Evolutionary conservation across 1,284 basidiomycete species (phyloP).

Genomic region (Blastosporella zonata): DNA sequence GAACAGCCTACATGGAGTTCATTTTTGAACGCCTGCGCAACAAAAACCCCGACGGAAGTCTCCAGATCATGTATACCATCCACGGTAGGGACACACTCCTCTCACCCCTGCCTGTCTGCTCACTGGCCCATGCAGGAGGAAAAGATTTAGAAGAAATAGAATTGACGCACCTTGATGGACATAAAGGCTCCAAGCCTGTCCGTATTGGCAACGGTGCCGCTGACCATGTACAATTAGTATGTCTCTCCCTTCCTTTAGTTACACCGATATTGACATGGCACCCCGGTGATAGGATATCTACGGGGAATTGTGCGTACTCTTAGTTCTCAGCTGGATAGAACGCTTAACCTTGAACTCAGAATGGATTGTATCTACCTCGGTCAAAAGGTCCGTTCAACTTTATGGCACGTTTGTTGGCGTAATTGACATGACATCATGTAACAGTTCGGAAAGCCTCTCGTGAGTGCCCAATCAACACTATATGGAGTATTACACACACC

Average conservation of each 20-base stretch:
- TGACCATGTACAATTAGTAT: constrained; percentile 82
- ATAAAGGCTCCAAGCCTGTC: constrained; percentile 80
- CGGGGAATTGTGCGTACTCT: constrained; percentile 66
- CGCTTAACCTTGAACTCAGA: too few relatives aligned
- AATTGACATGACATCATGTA: neutral
- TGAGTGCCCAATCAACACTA: constrained; percentile 18
- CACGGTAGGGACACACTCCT: constrained; percentile 47
- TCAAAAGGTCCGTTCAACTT: constrained; percentile 64
- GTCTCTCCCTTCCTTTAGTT: constrained; percentile 21
- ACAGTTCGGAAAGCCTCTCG: constrained; percentile 45
- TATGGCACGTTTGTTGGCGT: neutral
- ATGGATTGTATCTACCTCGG: constrained; percentile 95
- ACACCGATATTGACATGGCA: neutral
- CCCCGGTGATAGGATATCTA: constrained; percentile 73
- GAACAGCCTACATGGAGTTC: constrained; percentile 81
- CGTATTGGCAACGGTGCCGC: constrained; percentile 89
- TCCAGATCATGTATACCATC: constrained; percentile 92
- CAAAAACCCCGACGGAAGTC: constrained; percentile 82
- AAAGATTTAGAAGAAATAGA: constrained; percentile 85
- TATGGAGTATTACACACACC: neutral
- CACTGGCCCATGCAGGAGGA: constrained; percentile 45
- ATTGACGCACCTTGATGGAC: constrained; percentile 79
- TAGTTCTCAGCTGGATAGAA: too few relatives aligned
- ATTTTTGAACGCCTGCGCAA: constrained; percentile 79
- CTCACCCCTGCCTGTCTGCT: neutral